phyloP scores from a whole-genome alignment of 768 basidiomycete species.

The Flagelloscypha sp. region DNA sequence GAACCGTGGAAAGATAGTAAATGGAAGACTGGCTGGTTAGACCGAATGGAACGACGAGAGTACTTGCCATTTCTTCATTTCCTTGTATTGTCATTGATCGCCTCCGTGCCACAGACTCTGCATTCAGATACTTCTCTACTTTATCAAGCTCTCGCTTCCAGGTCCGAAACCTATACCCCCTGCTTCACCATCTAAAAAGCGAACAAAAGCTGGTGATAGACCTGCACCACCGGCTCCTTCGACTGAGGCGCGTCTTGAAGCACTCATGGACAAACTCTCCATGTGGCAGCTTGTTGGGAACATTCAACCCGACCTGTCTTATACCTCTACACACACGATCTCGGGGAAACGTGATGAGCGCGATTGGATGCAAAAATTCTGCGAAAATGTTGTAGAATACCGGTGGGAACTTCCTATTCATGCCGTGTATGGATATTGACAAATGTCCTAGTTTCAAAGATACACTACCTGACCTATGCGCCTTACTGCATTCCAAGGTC shows the following conservation, averaged over 20 bases:
- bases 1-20: constrained; percentile 41
- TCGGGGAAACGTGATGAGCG: constrained; percentile 22
- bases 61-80: constrained; percentile 20
- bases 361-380: constrained; percentile 75
- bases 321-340: constrained; percentile 6
- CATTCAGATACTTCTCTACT: constrained; percentile 66
- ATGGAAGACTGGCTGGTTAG: constrained; percentile 51
- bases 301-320: constrained; percentile 18
- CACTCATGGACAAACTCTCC: constrained; percentile 72
- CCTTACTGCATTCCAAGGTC: constrained; percentile 55
- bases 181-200: constrained; percentile 11
- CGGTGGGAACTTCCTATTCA: constrained; percentile 32
- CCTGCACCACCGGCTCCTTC: constrained; percentile 12
- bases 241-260: constrained; percentile 50
- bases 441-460: constrained; percentile 41
- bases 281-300: constrained; percentile 62
- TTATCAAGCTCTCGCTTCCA: constrained; percentile 57
- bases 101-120: constrained; percentile 40
- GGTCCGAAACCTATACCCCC: constrained; percentile 21
- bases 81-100: neutral
- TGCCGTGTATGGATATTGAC: neutral
- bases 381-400: constrained; percentile 55
- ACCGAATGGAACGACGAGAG: constrained; percentile 65
- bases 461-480: constrained; percentile 42
- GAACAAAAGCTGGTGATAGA: constrained; percentile 14